A percentile compares a stretch with the other conserved stretches of the same genome.
Conservation (phyloP, 306 rosid genomes). For the Inga oerstediana region DNA sequence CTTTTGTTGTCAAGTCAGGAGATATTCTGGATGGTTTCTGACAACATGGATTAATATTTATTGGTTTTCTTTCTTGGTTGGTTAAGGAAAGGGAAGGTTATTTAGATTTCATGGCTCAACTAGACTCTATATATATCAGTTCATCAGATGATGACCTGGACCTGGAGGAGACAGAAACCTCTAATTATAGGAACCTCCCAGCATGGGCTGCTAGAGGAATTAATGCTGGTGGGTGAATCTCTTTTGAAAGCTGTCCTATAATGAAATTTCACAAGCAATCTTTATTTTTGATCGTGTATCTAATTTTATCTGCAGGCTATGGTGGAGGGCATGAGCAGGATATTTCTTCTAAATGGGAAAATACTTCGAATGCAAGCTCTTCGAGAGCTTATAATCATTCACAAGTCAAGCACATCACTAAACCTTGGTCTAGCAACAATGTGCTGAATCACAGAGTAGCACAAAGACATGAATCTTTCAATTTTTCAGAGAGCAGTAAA, state of each 20-base stretch:
- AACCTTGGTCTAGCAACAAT: conserved; percentile 49
- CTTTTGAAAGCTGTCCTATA: conserved; percentile 16
- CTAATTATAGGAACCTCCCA: conserved; percentile 59
- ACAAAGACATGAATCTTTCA: conserved; percentile 37
- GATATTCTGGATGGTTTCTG: conserved; percentile 29
- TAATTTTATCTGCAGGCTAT: conserved; percentile 52
- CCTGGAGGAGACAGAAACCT: conserved; percentile 56
- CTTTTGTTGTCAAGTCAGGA: conserved; percentile 29
- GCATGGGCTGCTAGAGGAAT: conserved; percentile 52
- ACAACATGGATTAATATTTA: conserved; percentile 47
- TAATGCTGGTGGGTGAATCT: conserved; percentile 53
- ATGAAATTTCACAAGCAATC: conserved; percentile 23
- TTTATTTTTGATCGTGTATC: conserved; percentile 1
- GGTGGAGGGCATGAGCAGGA: conserved; percentile 42
- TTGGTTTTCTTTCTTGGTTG: conserved; percentile 46
- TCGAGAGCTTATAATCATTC: conserved; percentile 41
- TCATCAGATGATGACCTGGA: conserved; percentile 89
- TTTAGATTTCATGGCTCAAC: conserved; percentile 48
- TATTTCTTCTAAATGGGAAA: conserved; percentile 49
- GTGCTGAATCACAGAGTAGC: conserved; percentile 39
- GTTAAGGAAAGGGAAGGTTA: conserved; percentile 35
- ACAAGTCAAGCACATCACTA: conserved; percentile 30
- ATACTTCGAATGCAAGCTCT: conserved; percentile 51
- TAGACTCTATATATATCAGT: conserved; percentile 58
- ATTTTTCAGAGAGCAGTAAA: conserved; percentile 49